phyloP scores from a whole-genome alignment of 148 eudicot genomes.

The Amaranthus palmeri region DNA sequence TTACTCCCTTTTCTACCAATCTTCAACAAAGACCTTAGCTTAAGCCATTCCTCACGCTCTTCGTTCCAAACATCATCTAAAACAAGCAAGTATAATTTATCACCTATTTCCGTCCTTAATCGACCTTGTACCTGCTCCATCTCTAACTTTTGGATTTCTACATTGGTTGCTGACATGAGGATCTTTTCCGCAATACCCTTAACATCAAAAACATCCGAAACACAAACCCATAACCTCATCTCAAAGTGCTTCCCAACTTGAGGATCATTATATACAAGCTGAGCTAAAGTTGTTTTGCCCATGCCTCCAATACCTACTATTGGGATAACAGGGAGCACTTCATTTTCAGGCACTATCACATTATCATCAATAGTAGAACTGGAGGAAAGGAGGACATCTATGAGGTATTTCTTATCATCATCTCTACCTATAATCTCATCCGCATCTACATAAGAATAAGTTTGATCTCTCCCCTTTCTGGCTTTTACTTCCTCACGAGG shows the following conservation, averaged over 20 bases:
- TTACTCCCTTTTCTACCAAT: slow-evolving; percentile 13
- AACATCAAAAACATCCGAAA: slow-evolving; percentile 11
- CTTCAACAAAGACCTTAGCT: background rate
- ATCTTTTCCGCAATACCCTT: slow-evolving; percentile 3
- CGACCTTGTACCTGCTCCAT: slow-evolving; percentile 11
- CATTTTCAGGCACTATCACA: background rate
- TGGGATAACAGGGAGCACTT: slow-evolving; percentile 11
- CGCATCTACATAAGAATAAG: slow-evolving; percentile 8
- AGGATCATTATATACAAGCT: slow-evolving; percentile 21
- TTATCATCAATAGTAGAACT: background rate
- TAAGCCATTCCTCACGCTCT: slow-evolving; percentile 12
- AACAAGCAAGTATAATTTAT: slow-evolving; percentile 13
- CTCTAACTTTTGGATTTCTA: background rate
- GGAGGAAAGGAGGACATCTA: background rate
- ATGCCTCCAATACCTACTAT: slow-evolving; percentile 31
- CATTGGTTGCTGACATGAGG: slow-evolving; percentile 6
- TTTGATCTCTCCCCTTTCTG: slow-evolving; percentile 6
- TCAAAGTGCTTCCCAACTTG: slow-evolving; percentile 13
- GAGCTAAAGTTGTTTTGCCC: slow-evolving; percentile 29
- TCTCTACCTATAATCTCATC: slow-evolving; percentile 26
- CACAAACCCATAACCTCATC: slow-evolving; percentile 25
- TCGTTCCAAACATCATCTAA: slow-evolving; percentile 20
- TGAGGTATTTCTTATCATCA: slow-evolving; percentile 20
- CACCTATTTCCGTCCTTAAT: background rate
- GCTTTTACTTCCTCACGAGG: background rate